phyloP scores from a whole-genome alignment of 75 land plant genomes.

The Isoetes taiwanensis region DNA sequence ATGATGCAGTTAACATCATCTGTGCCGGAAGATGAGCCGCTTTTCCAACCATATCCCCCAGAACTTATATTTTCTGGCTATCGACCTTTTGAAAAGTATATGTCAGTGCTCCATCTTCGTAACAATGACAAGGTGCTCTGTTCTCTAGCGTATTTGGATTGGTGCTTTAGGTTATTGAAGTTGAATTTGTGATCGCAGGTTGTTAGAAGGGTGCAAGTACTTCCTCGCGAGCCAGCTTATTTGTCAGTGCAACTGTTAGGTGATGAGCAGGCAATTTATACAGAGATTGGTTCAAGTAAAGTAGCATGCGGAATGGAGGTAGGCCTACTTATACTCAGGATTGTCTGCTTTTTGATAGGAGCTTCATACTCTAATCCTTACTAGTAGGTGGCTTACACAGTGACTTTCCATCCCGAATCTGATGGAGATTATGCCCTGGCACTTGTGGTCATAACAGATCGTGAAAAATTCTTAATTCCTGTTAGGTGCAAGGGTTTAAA shows the following conservation, averaged over 20 bases:
- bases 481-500: conserved; percentile 17
- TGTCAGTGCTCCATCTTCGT: conserved; percentile 20
- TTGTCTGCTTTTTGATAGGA: background rate
- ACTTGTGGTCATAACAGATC: conserved; percentile 23
- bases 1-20: conserved; percentile 12
- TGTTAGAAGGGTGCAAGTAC: conserved; percentile 23
- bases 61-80: conserved; percentile 16
- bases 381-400: conserved; percentile 14
- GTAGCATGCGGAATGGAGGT: conserved; percentile 35
- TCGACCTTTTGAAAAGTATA: conserved; percentile 19
- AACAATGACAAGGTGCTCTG: conserved; percentile 30
- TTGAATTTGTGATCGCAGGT: conserved; percentile 9
- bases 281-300: conserved; percentile 18
- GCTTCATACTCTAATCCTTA: background rate
- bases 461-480: conserved; percentile 26
- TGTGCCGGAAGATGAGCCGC: conserved; percentile 19
- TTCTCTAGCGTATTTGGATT: background rate
- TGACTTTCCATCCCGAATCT: conserved; percentile 18
- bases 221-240: conserved; percentile 10
- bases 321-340: background rate
- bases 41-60: conserved; percentile 28
- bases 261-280: conserved; percentile 11
- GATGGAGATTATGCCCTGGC: conserved; percentile 17
- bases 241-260: conserved; percentile 16
- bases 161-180: background rate